These are phyloP conservation scores for Botrytis fabae DNA, from an alignment of 2,329 filamentous ascomycete genomes.

Conservation along the genomic window DNA sequence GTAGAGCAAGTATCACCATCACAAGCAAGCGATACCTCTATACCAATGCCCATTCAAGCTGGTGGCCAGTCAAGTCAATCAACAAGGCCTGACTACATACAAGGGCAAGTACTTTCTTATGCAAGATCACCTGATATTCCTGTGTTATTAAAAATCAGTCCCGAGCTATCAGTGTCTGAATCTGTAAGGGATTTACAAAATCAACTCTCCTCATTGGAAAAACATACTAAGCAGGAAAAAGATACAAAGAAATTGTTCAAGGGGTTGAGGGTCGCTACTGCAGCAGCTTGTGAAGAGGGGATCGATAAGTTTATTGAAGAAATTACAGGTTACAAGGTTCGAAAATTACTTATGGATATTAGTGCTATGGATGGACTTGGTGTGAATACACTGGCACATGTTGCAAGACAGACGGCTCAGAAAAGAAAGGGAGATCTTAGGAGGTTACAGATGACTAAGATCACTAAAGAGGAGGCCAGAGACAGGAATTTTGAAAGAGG, in stretches of 20 bases:
- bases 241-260: constrained; percentile 50
- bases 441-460: constrained; percentile 5
- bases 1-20: not conserved
- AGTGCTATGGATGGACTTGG: constrained; percentile 51
- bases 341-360: constrained; percentile 56
- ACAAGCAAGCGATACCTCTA: not conserved
- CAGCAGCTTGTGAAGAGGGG: constrained; percentile 56
- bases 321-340: constrained; percentile 54
- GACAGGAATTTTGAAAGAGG: not conserved
- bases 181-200: not conserved
- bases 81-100: constrained; percentile 10
- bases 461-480: constrained; percentile 1
- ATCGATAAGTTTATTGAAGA: constrained; percentile 54
- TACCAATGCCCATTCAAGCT: not conserved
- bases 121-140: not conserved
- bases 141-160: not conserved
- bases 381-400: constrained; percentile 31
- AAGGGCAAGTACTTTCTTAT: constrained; percentile 11
- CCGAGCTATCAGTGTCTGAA: constrained; percentile 3
- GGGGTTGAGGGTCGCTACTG: constrained; percentile 56
- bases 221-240: not conserved
- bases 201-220: constrained; percentile 11
- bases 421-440: constrained; percentile 28
- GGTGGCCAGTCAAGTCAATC: constrained; percentile 11
- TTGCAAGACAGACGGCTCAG: constrained; percentile 33